Evolutionary conservation across 2,329 filamentous ascomycete genomes (phyloP).

Genomic region (Fusarium pseudograminearum): DNA sequence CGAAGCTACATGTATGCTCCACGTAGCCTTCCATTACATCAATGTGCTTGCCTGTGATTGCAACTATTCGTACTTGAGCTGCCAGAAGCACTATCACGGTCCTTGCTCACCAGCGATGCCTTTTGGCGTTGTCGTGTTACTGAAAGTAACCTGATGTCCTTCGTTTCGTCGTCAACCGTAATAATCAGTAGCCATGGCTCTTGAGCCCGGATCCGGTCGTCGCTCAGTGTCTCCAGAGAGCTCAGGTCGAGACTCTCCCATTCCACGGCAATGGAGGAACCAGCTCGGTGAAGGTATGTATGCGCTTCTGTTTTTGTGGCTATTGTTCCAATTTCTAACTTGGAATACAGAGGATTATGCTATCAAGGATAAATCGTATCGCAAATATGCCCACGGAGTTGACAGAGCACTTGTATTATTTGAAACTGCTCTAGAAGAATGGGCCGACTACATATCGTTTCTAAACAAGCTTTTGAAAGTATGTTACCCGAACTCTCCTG

Average conservation of each 20-base stretch:
- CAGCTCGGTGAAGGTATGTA: constrained; percentile 79
- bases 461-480: constrained; percentile 91
- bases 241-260: constrained; percentile 84
- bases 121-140: constrained; percentile 24
- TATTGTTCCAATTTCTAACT: constrained; percentile 18
- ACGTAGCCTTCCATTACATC: constrained; percentile 48
- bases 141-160: constrained; percentile 42
- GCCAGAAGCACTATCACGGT: constrained; percentile 11
- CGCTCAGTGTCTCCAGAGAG: constrained; percentile 80
- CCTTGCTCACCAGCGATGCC: constrained; percentile 31
- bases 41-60: constrained; percentile 37
- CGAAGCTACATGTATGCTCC: constrained; percentile 33
- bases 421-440: constrained; percentile 94
- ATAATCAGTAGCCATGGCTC: constrained; percentile 66
- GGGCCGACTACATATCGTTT: constrained; percentile 99
- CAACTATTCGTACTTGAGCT: constrained; percentile 24
- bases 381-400: constrained; percentile 89
- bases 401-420: constrained; percentile 90
- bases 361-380: constrained; percentile 76
- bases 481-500: constrained; percentile 30
- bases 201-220: constrained; percentile 68
- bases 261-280: constrained; percentile 80
- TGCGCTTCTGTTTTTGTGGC: not conserved
- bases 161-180: constrained; percentile 28
- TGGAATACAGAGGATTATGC: constrained; percentile 63